Percentiles rank a stretch among this genome's conserved stretches.
Evolutionary conservation across 2,329 filamentous ascomycete genomes (phyloP).

Genomic region (Amesomyces nigricolor): DNA sequence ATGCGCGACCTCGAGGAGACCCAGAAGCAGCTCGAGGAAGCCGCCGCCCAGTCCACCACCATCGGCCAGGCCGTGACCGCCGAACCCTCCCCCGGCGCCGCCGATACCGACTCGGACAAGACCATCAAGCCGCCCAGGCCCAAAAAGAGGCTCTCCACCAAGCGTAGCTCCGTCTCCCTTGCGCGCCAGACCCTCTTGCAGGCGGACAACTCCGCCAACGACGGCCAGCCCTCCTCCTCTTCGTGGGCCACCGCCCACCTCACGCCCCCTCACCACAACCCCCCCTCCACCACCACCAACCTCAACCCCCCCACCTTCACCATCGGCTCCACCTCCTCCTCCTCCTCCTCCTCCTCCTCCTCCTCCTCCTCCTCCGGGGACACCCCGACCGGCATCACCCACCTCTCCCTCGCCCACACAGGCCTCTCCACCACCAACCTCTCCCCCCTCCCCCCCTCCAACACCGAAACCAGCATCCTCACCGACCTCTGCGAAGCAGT

Average conservation of each 20-base stretch:
- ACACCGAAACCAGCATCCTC: slow-evolving; percentile 25
- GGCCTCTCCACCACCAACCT: neutral
- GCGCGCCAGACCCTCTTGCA: slow-evolving; percentile 15
- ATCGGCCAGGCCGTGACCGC: no score
- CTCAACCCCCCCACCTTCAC: neutral
- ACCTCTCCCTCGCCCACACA: no score
- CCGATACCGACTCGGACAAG: no score
- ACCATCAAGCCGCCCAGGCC: no score
- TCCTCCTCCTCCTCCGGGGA: no score
- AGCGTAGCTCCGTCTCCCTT: slow-evolving; percentile 1
- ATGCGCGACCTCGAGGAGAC: slow-evolving; percentile 19
- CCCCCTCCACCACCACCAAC: neutral
- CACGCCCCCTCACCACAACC: no score
- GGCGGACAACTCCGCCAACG: neutral
- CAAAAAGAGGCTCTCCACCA: no score
- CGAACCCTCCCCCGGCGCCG: no score
- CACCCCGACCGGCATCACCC: no score
- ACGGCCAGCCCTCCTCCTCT: neutral
- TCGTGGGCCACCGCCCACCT: no score
- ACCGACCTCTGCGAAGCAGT: slow-evolving; percentile 25
- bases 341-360: no score
- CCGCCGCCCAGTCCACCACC: neutral
- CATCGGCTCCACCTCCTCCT: no score
- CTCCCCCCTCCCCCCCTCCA: slow-evolving; percentile 2
- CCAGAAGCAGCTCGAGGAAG: neutral